A percentile compares a stretch with the other conserved stretches of the same genome.
Conservation (phyloP, 306 rosid species). For the Notholithocarpus densiflorus region DNA sequence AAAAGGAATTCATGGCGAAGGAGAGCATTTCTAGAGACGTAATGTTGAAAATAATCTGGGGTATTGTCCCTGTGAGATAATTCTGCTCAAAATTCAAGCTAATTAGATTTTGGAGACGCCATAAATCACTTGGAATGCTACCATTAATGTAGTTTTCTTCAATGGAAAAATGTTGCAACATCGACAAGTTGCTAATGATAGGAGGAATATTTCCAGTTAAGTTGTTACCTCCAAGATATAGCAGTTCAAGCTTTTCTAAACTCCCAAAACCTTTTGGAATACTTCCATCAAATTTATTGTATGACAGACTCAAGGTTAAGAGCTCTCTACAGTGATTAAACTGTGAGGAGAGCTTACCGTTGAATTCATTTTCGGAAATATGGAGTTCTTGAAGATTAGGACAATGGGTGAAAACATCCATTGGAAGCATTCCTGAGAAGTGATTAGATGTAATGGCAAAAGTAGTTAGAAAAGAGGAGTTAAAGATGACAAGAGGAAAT, state of each 20-base stretch:
- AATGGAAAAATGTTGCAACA: background rate
- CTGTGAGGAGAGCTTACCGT: background rate
- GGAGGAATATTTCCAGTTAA: background rate
- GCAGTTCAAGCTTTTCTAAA: background rate
- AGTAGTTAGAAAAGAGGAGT: background rate
- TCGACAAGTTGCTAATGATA: background rate
- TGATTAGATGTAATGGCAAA: background rate
- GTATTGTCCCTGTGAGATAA: background rate
- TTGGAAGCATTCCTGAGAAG: background rate
- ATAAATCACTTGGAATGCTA: background rate
- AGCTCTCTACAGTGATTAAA: background rate
- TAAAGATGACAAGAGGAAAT: background rate
- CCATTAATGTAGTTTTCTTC: background rate
- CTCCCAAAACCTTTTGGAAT: background rate
- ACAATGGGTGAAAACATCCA: background rate
- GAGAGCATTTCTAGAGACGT: background rate
- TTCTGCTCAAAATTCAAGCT: background rate
- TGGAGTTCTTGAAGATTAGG: background rate
- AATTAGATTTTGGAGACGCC: background rate
- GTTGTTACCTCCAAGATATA: background rate
- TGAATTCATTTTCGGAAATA: background rate
- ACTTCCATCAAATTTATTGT: background rate
- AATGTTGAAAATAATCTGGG: background rate
- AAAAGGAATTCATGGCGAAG: background rate
- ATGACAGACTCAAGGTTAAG: accelerated